Evolutionary conservation across 2,329 filamentous ascomycete species (phyloP), one percentile per base, ranked within the genome.

Genomic region (Xylariales sp.): DNA sequence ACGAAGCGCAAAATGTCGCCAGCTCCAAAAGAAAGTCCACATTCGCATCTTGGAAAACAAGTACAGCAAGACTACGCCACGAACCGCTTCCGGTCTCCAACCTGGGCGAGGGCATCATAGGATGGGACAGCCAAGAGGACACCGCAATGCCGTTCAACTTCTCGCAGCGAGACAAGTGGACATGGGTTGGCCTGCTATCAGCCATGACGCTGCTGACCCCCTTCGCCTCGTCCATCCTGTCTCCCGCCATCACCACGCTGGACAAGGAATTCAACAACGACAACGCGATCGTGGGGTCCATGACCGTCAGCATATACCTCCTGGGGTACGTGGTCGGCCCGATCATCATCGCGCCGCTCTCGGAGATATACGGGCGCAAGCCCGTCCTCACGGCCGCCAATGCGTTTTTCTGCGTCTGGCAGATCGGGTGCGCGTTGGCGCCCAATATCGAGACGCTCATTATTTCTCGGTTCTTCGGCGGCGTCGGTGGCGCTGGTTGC

Each of bases 131-230:
- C 39, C 84, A 86, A 73, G 81, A 84, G 60, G 87, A 89, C 72
- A 85, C 85, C 0, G 77, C 80, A 4, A 86, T 86, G 76, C 87
- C 87, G 0, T 81, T 86, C 70, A 89, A 89, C 76, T 88, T 89
- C 79, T 69, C 83, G 1, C 74, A 71, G n/a, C 75, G 75, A 28
- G 84, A 83, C 72, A 90, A 89, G 79, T 90, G 87, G 87, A 75
- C 82, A 18, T 83, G 85, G 43, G 83, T 85, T 7, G 75, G 82
- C 48, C 81, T 88, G 18, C 82, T 90, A n/a, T 85, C 87, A 0
- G 78, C 80, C 69, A 89, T 89, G 73, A 89, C 87, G 10, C 85
- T 90, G 69, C 84, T 90, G 70, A 89, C 87, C 0, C 87, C 88
- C 0, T 86, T 90, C 39, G 86, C 87, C 0, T 89, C 87, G 8